Base-by-base conservation (phyloP, 768 basidiomycete species). In the Boletus reticuloceps region DNA sequence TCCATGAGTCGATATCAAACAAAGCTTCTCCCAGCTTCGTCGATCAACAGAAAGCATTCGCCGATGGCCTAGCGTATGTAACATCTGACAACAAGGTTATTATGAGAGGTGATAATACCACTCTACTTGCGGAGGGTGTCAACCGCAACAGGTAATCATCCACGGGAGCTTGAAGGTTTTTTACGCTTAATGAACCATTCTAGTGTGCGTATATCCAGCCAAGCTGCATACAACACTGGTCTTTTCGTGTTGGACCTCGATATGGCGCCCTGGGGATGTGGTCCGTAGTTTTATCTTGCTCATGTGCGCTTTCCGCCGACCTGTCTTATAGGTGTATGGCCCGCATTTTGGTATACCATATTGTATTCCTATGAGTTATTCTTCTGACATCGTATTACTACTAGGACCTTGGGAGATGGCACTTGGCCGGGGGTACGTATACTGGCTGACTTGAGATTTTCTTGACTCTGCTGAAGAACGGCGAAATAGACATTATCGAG, bases 261-360 rank as follows among this genome's bases (percentile, higher is more conserved):
- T 54, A 84, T 81, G 69, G 91, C 92, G 44, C 93, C 93, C 0
- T 91, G 87, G 83, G 94, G 93, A 51, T 96, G 93, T 72, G 91
- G 91, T 83, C 3, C 20, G 62, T 47, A 31, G 40, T 25, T 32
- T 50, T 39, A n/a, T 38, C 47, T 0, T 27, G 1, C 8, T 53
- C 31, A 52, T 39, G 13, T 3, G 4, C 40, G 32, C 47, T 32
- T 19, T 43, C 29, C 38, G 22, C 60, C 47, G 42, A 63, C 53
- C 14, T 42, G 31, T 48, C 12, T 40, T 41, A 14, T 36, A 89
- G 88, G 81, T 61, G 82, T 86, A 20, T 93, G 93, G 92, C 91
- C 91, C 41, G 87, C 89, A 6, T 91, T 86, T 69, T 91, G 89
- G 89, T 65, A 85, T 53, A 50, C 40, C 49, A 38, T 47, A 10